A percentile compares a stretch with the other conserved stretches of the same genome.
Evolutionary conservation across 306 rosid genomes (phyloP).

Genomic region (Cucumis melo): DNA sequence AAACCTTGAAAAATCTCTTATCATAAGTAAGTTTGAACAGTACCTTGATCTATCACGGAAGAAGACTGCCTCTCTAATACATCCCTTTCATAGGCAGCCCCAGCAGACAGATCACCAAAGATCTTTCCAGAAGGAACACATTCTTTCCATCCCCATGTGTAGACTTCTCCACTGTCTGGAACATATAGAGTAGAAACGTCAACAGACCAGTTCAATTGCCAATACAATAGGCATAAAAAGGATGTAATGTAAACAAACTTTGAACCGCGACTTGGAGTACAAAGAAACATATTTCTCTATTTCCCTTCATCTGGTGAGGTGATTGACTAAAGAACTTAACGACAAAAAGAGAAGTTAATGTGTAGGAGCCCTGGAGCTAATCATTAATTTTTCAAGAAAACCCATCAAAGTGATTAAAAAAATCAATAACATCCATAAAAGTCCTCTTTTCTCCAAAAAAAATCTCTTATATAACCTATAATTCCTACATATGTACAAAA

Average conservation of each 20-base stretch:
- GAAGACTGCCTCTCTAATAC: slow-evolving; percentile 44
- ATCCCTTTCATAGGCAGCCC: slow-evolving; percentile 41
- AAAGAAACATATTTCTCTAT: no score
- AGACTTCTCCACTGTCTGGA: slow-evolving; percentile 72
- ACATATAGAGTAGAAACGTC: neutral
- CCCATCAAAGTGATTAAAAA: neutral
- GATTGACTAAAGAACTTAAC: neutral
- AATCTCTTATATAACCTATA: neutral
- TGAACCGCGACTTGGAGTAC: neutral
- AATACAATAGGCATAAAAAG: neutral
- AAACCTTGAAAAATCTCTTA: neutral
- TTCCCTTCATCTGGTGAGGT: no score
- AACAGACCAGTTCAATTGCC: neutral
- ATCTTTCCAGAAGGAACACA: slow-evolving; percentile 93
- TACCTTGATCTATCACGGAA: slow-evolving; percentile 57
- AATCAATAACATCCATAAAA: neutral
- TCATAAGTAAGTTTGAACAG: slow-evolving; percentile 13
- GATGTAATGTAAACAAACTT: neutral
- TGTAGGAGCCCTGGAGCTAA: neutral
- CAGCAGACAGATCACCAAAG: slow-evolving; percentile 36
- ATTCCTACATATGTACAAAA: neutral
- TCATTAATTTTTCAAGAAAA: neutral
- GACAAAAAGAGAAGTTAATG: neutral
- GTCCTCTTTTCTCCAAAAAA: neutral
- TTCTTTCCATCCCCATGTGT: slow-evolving; percentile 99